phyloP scores from a whole-genome alignment of 2,329 filamentous ascomycete genomes.

The Harringtonia aguacate region DNA sequence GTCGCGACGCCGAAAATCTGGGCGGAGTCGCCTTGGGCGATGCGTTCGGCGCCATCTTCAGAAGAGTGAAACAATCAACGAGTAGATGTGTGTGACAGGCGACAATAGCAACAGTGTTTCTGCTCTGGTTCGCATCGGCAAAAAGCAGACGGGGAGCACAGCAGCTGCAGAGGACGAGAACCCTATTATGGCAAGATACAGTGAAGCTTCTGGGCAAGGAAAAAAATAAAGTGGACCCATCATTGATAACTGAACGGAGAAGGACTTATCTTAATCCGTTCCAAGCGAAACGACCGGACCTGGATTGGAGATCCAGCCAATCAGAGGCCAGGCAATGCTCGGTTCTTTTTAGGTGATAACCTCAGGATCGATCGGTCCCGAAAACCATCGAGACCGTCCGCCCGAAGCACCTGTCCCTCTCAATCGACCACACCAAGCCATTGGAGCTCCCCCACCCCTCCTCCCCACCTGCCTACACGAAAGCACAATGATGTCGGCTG shows the following conservation, averaged over 20 bases:
- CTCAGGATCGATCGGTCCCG: background rate
- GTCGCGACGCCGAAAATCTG: conserved; percentile 61
- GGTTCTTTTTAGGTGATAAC: background rate
- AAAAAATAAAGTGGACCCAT: background rate
- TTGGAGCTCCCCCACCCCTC: background rate
- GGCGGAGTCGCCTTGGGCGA: conserved; percentile 18
- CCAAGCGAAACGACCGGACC: background rate
- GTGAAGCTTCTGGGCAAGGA: background rate
- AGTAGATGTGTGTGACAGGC: background rate
- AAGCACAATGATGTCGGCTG: conserved; percentile 34
- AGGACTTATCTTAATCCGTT: conserved; percentile 1
- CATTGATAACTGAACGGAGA: background rate
- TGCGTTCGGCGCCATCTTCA: conserved; percentile 5
- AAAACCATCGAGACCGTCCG: too few species aligned
- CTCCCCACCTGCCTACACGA: background rate
- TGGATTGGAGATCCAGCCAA: conserved; percentile 5
- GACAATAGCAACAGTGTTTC: background rate
- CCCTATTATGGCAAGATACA: too few species aligned
- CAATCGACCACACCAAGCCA: background rate
- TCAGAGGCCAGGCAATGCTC: conserved; percentile 7
- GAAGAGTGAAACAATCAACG: background rate
- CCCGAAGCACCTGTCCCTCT: too few species aligned
- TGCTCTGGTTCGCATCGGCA: background rate
- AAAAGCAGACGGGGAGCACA: background rate
- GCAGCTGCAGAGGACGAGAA: too few species aligned